Evolutionary conservation across 129 eudicot species (phyloP), one percentile per base, ranked within the genome.

Genomic region (Pulicaria dysenterica): DNA sequence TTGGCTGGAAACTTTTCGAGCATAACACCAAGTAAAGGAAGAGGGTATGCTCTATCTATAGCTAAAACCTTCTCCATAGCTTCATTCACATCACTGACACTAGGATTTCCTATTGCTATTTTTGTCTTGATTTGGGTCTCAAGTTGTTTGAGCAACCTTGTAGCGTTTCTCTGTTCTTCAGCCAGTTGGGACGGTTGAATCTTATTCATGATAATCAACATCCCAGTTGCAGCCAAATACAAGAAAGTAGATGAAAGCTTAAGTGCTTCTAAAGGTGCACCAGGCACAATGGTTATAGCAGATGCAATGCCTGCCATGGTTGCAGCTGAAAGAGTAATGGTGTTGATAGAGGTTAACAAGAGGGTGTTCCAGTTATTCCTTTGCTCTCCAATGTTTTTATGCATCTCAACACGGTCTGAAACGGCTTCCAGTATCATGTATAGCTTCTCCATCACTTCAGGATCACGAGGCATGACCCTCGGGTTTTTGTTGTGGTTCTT

Each of bases 11-110:
- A 89, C 69, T 92, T 92, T 7, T 92, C 98, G n/a, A 92, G 82
- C 96, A 92, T 92, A 49, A 43, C 84, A 34, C 96, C 96, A 9
- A 89, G 83, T 15, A 92, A 67, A 57, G 98, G 98, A 60, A 92
- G 88, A 17, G 98, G 98, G 74, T 84, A 92, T 3, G 96, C 98
- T 73, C 61, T 81, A 49, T 92, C 98, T 63, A 89, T 58, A 41
- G 87, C 88, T 81, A 87, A 81, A 37, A 89, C 83, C 59, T 73
- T 85, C 24, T 77, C 82, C 84, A 87, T 78, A 3, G 84, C 61
- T n/a, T 89, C 89, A 16, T 83, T 75, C 6, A 87, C 87, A 42
- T 84, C 83, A 38, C 24, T 56, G 1, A 38, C 5, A 4, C 77
- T 68, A 4, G 73, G 70, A 0, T 34, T 69, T 9, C 77, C 69